Percentiles rank a stretch among this genome's conserved stretches.
These are phyloP conservation scores for Metarhizium humberi DNA, from an alignment of 2,329 filamentous ascomycete genomes.

Conservation along the genomic window DNA sequence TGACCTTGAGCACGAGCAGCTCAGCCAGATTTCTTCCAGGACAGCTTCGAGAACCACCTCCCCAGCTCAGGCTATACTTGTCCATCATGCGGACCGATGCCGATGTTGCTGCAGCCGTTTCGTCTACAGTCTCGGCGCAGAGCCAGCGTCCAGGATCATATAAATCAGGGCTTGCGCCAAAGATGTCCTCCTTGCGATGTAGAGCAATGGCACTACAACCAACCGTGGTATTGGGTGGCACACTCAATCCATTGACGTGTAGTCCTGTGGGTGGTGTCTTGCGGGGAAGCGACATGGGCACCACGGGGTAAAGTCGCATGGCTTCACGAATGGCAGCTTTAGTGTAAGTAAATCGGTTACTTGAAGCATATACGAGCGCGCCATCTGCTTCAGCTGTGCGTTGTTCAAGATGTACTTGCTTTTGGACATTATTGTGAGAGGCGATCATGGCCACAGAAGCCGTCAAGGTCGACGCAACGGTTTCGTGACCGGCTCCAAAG, in stretches of 20 bases:
- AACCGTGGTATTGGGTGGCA: slow-evolving; percentile 38
- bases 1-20: slow-evolving; percentile 35
- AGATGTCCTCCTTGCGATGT: slow-evolving; percentile 40
- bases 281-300: slow-evolving; percentile 42
- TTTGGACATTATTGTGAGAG: slow-evolving; percentile 23
- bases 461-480: slow-evolving; percentile 42
- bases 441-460: slow-evolving; percentile 38
- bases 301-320: slow-evolving; percentile 40
- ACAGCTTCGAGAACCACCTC: slow-evolving; percentile 40
- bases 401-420: slow-evolving; percentile 24
- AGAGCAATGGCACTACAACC: slow-evolving; percentile 41
- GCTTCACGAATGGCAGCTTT: slow-evolving; percentile 39
- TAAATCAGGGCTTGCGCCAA: slow-evolving; percentile 32
- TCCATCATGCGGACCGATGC: slow-evolving; percentile 30
- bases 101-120: slow-evolving; percentile 2
- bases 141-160: slow-evolving; percentile 43
- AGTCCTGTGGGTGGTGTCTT: slow-evolving; percentile 29
- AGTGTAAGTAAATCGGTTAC: slow-evolving; percentile 11
- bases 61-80: slow-evolving; percentile 40
- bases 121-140: slow-evolving; percentile 13
- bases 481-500: slow-evolving; percentile 47
- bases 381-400: slow-evolving; percentile 4
- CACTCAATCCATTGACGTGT: slow-evolving; percentile 25
- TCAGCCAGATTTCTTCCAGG: slow-evolving; percentile 43
- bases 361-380: slow-evolving; percentile 7